Percentiles rank a stretch among this genome's conserved stretches.
These are phyloP conservation scores for Tetracladium marchalianum DNA, from an alignment of 495 filamentous ascomycete species.

Conservation along the genomic window DNA sequence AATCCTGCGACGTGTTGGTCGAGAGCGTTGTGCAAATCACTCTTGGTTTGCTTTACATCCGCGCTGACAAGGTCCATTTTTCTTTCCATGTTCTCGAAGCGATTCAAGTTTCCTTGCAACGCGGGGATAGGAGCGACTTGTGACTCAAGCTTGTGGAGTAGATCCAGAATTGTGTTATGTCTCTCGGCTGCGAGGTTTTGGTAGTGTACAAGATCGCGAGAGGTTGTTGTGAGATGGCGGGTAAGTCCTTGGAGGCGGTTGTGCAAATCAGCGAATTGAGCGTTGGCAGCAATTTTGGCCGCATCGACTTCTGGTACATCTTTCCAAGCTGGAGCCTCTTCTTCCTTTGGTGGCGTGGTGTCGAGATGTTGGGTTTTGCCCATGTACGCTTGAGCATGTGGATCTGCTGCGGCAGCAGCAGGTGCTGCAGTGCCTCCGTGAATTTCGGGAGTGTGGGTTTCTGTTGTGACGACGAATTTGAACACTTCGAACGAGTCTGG, in stretches of 20 bases:
- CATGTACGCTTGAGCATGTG: slow-evolving; percentile 27
- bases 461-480: slow-evolving; percentile 64
- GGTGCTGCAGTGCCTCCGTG: slow-evolving; percentile 12
- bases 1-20: slow-evolving; percentile 58
- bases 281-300: slow-evolving; percentile 12
- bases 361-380: slow-evolving; percentile 23
- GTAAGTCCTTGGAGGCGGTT: slow-evolving; percentile 68
- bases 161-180: slow-evolving; percentile 41
- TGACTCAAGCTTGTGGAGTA: slow-evolving; percentile 24
- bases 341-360: slow-evolving; percentile 21
- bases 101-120: slow-evolving; percentile 30
- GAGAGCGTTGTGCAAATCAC: slow-evolving; percentile 55
- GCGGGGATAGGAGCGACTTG: slow-evolving; percentile 28
- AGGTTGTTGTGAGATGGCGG: slow-evolving; percentile 59
- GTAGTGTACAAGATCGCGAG: slow-evolving; percentile 42
- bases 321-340: slow-evolving; percentile 9
- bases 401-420: slow-evolving; percentile 5
- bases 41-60: slow-evolving; percentile 48
- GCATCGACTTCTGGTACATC: slow-evolving; percentile 9
- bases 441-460: slow-evolving; percentile 18
- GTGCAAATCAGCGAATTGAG: slow-evolving; percentile 73
- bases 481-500: slow-evolving; percentile 92
- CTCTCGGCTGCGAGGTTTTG: slow-evolving; percentile 43
- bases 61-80: slow-evolving; percentile 52
- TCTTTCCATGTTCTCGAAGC: slow-evolving; percentile 51